Evolutionary conservation across 345 rosid genomes (phyloP), one percentile per base, ranked within the genome.

Genomic region (Salix suchowensis): DNA sequence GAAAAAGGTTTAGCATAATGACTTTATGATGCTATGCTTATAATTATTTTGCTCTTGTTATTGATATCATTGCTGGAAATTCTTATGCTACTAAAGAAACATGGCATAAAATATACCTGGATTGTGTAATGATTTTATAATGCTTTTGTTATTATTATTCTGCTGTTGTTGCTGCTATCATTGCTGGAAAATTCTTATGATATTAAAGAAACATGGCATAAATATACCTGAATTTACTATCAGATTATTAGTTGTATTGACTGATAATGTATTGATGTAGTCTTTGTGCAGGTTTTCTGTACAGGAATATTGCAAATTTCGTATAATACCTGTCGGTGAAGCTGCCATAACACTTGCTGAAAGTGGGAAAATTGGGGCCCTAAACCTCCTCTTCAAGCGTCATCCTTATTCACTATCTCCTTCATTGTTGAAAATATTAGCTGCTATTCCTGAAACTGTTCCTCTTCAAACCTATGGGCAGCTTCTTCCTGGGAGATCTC

Each of bases 281-380:
- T 79, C 84, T 85, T 68, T 78, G 65, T 70, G 84, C 89, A 96
- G 98, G 92, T 93, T 88, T 83, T 93, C 97, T 66, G 76, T 82
- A 88, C 97, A 93, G 90, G 99, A 96, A 36, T 93, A 89, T 81
- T 37, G 85, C 64, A 93, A 90, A 86, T 96, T 96, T 71, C 95
- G 97, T 54, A 83, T 84, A 70, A 82, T 76, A 81, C 91, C 89
- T 67, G 78, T 96, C n/a, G 77, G 81, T 78, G 89, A 89, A 85
- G 91, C 90, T 68, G 99, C 97, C 50, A 72, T 86, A 65, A 73
- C 84, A 68, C 97, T 96, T 77, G 92, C 98, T 79, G 97, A 93
- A 87, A 92, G 86, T 76, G 99, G 99, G 71, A 96, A 93, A 83
- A 90, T 96, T 74, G 99, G 98, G 79, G 96, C 98, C 58, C 83